Percentiles rank a stretch among this genome's conserved stretches.
Conservation (phyloP, 1,139 yeast genomes). For the Groenewaldozyma sp. region DNA sequence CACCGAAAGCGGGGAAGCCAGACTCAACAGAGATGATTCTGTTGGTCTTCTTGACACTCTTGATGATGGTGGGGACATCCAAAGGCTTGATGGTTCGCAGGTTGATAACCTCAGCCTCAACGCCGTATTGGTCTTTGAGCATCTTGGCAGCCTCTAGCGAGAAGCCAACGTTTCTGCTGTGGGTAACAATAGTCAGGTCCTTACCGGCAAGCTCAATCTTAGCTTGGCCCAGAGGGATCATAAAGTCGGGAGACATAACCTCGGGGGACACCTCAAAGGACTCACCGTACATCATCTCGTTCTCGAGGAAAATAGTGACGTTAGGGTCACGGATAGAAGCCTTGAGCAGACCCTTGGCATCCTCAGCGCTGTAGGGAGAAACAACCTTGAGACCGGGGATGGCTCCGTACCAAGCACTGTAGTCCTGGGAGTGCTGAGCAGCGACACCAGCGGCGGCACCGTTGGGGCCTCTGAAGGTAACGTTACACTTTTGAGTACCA, state of each 20-base stretch:
- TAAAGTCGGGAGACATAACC: slow-evolving; percentile 77
- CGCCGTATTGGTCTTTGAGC: slow-evolving; percentile 75
- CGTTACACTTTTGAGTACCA: slow-evolving; percentile 94
- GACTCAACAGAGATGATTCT: slow-evolving; percentile 94
- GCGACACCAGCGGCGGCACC: slow-evolving; percentile 99
- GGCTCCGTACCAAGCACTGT: slow-evolving; percentile 95
- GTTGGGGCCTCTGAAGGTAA: slow-evolving; percentile 97
- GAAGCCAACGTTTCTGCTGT: slow-evolving; percentile 81
- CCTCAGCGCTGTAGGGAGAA: slow-evolving; percentile 93
- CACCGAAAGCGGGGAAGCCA: slow-evolving; percentile 97
- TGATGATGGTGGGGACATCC: slow-evolving; percentile 78
- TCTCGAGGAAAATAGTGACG: slow-evolving; percentile 93
- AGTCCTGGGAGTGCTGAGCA: slow-evolving; percentile 98
- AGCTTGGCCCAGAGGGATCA: slow-evolving; percentile 91
- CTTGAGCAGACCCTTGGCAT: slow-evolving; percentile 90
- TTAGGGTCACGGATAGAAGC: slow-evolving; percentile 98
- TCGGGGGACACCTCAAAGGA: slow-evolving; percentile 85
- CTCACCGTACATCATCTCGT: slow-evolving; percentile 92
- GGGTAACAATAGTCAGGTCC: slow-evolving; percentile 83
- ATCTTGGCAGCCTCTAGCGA: slow-evolving; percentile 85
- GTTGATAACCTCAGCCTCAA: slow-evolving; percentile 88
- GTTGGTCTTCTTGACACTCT: slow-evolving; percentile 92
- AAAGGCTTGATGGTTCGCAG: slow-evolving; percentile 95
- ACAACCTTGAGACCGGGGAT: slow-evolving; percentile 97
- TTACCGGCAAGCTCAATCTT: slow-evolving; percentile 89